A percentile compares a stretch with the other conserved stretches of the same genome.
Conservation (phyloP, 345 rosid species). For the Eucalyptus albens region DNA sequence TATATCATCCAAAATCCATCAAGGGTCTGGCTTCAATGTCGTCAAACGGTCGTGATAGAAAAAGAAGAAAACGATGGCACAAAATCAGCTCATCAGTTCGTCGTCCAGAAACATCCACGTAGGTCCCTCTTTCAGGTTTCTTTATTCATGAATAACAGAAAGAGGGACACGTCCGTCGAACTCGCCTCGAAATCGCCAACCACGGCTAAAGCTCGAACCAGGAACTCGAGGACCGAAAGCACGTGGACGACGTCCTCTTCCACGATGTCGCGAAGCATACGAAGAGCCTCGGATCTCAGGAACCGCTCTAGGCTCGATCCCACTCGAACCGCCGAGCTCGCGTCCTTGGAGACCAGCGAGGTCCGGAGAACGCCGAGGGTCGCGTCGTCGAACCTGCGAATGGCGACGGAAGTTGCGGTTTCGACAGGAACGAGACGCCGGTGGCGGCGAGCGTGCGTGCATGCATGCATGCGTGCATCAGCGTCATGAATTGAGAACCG, state of each 20-base stretch:
- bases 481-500: neutral
- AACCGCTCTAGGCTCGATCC: slow-evolving; percentile 30
- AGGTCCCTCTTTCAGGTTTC: too few species aligned
- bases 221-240: slow-evolving; percentile 58
- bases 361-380: slow-evolving; percentile 45
- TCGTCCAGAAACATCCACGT: neutral
- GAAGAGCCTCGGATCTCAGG: slow-evolving; percentile 37
- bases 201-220: slow-evolving; percentile 59
- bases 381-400: slow-evolving; percentile 40
- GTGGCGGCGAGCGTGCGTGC: neutral
- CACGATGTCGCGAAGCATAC: slow-evolving; percentile 17
- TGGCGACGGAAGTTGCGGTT: neutral
- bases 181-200: slow-evolving; percentile 60
- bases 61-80: neutral
- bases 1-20: neutral
- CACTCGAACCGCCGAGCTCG: slow-evolving; percentile 16
- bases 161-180: neutral
- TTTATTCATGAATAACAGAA: too few species aligned
- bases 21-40: neutral
- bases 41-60: neutral
- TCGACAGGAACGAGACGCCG: neutral
- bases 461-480: neutral
- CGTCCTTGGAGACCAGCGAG: slow-evolving; percentile 36
- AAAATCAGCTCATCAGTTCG: neutral
- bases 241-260: slow-evolving; percentile 29